A percentile compares a stretch with the other conserved stretches of the same genome.
Conservation (phyloP, 1,284 basidiomycete species). For the Rhizoctonia solani region DNA sequence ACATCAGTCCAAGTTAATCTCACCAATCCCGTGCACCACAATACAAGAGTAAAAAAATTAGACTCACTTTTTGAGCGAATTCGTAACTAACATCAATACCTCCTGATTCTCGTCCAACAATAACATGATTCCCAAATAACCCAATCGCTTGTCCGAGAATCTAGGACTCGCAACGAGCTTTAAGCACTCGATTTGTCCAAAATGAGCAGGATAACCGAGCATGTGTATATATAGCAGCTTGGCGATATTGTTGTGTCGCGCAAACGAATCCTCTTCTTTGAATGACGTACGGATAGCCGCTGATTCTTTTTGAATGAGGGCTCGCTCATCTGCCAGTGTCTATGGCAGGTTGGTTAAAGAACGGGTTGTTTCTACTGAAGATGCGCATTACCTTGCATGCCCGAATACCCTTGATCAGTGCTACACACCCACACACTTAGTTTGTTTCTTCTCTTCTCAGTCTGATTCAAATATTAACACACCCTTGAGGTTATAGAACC, state of each 20-base stretch:
- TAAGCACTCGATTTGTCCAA: constrained; percentile 99
- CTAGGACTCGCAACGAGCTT: constrained; percentile 98
- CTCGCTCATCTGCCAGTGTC: constrained; percentile 98
- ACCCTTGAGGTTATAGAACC: constrained; percentile 93
- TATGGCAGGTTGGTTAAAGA: constrained; percentile 50
- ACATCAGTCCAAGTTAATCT: constrained; percentile 34
- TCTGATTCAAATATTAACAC: constrained; percentile 40
- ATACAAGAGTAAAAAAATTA: no score
- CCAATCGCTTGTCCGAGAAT: constrained; percentile 95
- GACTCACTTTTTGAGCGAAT: constrained; percentile 95
- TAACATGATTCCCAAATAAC: constrained; percentile 98
- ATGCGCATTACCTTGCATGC: constrained; percentile 71
- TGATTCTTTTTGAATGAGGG: constrained; percentile 97
- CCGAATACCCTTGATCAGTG: constrained; percentile 92
- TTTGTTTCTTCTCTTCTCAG: no score
- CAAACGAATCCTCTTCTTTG: constrained; percentile 93
- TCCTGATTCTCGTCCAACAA: constrained; percentile 98
- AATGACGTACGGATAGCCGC: constrained; percentile 98
- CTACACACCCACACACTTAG: no score
- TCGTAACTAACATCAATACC: constrained; percentile 96
- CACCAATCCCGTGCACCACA: no score
- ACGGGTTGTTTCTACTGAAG: not conserved
- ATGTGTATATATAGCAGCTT: constrained; percentile 99
- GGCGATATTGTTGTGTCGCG: constrained; percentile 95
- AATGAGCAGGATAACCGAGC: constrained; percentile 99